Evolutionary conservation across 305 asterid species (phyloP).

Genomic region (Euphrasia arctica): DNA sequence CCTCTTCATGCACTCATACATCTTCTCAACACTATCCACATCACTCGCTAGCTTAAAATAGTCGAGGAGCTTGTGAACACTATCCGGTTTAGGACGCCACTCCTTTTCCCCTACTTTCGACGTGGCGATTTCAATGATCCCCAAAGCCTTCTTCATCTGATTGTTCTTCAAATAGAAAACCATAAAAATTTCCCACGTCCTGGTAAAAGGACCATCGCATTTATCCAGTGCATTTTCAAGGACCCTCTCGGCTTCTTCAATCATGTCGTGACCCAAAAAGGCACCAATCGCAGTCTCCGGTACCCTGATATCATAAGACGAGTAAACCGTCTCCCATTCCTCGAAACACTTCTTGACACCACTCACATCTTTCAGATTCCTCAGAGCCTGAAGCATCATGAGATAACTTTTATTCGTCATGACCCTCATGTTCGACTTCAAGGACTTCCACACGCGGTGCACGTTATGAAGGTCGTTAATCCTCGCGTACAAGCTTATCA

Average conservation of each 20-base stretch:
- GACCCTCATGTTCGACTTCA: slow-evolving; percentile 40
- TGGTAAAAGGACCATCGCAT: slow-evolving; percentile 48
- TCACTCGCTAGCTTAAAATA: slow-evolving; percentile 40
- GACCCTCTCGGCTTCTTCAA: slow-evolving; percentile 45
- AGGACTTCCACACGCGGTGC: slow-evolving; percentile 57
- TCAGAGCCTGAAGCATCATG: slow-evolving; percentile 61
- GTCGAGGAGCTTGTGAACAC: slow-evolving; percentile 32
- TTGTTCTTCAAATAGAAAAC: slow-evolving; percentile 35
- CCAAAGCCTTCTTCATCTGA: slow-evolving; percentile 37
- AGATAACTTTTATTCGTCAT: slow-evolving; percentile 58
- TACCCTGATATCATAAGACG: slow-evolving; percentile 50
- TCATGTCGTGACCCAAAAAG: slow-evolving; percentile 45
- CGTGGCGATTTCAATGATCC: slow-evolving; percentile 41
- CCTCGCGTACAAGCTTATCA: slow-evolving; percentile 62
- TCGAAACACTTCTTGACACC: slow-evolving; percentile 60
- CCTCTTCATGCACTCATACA: slow-evolving; percentile 53
- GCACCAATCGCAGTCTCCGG: slow-evolving; percentile 44
- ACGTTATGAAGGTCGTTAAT: slow-evolving; percentile 52
- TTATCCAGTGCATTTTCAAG: slow-evolving; percentile 34
- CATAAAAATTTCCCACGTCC: slow-evolving; percentile 49
- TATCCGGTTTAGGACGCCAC: slow-evolving; percentile 44
- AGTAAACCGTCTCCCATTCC: slow-evolving; percentile 66
- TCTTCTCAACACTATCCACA: slow-evolving; percentile 56
- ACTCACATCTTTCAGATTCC: slow-evolving; percentile 45
- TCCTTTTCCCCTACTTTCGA: slow-evolving; percentile 14